phyloP scores from a whole-genome alignment of 345 rosid genomes.

The Salix purpurea region DNA sequence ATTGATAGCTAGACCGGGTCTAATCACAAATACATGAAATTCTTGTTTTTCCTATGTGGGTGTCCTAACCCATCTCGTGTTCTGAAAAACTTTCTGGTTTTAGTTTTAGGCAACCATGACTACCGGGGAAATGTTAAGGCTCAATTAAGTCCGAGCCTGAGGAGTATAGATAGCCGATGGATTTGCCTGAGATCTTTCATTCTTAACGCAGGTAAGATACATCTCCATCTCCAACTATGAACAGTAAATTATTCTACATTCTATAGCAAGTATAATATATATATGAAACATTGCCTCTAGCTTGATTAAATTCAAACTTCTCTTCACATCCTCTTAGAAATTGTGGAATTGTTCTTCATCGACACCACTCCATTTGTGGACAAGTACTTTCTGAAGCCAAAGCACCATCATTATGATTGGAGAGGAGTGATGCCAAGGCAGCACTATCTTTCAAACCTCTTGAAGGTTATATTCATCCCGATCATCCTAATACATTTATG shows the following conservation, averaged over 20 bases:
- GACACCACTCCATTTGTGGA: slow-evolving; percentile 76
- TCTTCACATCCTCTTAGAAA: slow-evolving; percentile 21
- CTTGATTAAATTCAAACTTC: neutral
- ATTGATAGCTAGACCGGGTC: too few species aligned
- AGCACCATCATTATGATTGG: slow-evolving; percentile 61
- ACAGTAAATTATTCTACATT: too few species aligned
- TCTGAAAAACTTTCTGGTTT: neutral
- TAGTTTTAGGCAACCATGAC: slow-evolving; percentile 23
- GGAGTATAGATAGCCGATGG: slow-evolving; percentile 18
- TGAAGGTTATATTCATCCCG: slow-evolving; percentile 23
- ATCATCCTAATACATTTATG: neutral
- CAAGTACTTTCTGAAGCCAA: slow-evolving; percentile 43
- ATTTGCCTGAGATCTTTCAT: slow-evolving; percentile 17
- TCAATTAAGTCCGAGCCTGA: slow-evolving; percentile 7
- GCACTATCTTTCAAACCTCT: slow-evolving; percentile 33
- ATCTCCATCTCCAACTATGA: too few species aligned
- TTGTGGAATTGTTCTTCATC: slow-evolving; percentile 61
- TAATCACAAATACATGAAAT: too few species aligned
- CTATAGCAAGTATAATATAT: too few species aligned
- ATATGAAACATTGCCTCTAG: too few species aligned
- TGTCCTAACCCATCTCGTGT: neutral
- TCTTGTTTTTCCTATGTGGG: neutral
- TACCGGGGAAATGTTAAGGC: slow-evolving; percentile 20
- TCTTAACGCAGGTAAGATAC: slow-evolving; percentile 11
- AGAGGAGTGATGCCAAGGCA: slow-evolving; percentile 50